Evolutionary conservation across 495 filamentous ascomycete species (phyloP).

Genomic region (Daldinia loculata): DNA sequence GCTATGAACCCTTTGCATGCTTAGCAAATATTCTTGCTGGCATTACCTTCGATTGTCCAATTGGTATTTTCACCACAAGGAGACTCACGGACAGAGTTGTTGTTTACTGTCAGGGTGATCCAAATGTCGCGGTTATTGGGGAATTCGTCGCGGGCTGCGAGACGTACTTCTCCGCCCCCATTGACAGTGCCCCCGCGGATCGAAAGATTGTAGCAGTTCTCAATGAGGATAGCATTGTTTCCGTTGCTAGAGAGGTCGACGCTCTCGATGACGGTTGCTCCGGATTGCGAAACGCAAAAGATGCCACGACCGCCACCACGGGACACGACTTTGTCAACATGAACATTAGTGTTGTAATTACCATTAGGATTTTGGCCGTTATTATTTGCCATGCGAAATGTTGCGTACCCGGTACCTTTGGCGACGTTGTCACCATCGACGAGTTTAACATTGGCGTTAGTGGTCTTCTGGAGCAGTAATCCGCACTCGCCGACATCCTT

Average conservation of each 20-base stretch:
- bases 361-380: constrained; percentile 53
- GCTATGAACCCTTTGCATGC: not conserved
- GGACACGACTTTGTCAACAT: constrained; percentile 55
- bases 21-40: constrained; percentile 48
- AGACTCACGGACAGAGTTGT: constrained; percentile 52
- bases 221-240: constrained; percentile 59
- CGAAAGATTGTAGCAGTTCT: constrained; percentile 58
- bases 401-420: constrained; percentile 55
- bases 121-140: constrained; percentile 53
- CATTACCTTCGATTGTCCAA: constrained; percentile 52
- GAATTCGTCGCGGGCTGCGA: constrained; percentile 55
- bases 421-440: constrained; percentile 58
- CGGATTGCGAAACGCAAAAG: constrained; percentile 59
- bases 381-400: constrained; percentile 56
- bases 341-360: constrained; percentile 54
- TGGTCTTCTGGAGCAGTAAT: constrained; percentile 54
- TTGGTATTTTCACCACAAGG: constrained; percentile 56
- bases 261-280: constrained; percentile 49
- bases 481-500: constrained; percentile 56
- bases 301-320: constrained; percentile 57
- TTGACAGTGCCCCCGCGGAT: constrained; percentile 55
- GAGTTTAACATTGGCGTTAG: constrained; percentile 52
- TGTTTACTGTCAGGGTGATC: constrained; percentile 52
- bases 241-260: constrained; percentile 55
- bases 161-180: constrained; percentile 56